Conservation (phyloP, 1,139 yeast genomes). For the Pneumocystis murina region DNA sequence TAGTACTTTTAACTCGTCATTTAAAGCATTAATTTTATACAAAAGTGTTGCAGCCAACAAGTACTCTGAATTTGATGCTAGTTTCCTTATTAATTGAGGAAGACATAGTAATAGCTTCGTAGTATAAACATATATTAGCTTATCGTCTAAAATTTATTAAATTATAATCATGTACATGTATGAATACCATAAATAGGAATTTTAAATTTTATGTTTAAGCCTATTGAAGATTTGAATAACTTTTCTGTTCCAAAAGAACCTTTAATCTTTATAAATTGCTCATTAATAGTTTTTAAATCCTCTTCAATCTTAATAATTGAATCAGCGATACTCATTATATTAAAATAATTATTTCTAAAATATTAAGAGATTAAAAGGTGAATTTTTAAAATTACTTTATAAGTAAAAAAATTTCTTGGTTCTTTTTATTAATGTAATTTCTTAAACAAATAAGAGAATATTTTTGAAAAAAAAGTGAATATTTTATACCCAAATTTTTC, state of each 20-base stretch:
- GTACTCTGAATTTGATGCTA: not conserved
- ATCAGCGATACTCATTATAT: not conserved
- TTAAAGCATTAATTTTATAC: not conserved
- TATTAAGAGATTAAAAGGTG: not conserved
- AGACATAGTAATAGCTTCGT: not conserved
- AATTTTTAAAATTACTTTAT: not conserved
- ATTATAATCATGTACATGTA: not conserved
- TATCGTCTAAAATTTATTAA: not conserved
- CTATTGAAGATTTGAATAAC: not conserved
- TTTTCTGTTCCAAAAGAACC: not conserved
- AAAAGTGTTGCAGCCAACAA: not conserved
- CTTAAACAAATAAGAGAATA: not conserved
- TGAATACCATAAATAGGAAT: not conserved
- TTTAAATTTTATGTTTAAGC: not conserved
- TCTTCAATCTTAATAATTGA: not conserved
- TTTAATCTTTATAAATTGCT: not conserved
- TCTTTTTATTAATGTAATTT: not conserved
- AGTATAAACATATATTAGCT: not conserved
- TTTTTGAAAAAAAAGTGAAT: not conserved
- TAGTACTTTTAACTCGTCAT: not conserved
- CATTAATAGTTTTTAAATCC: not conserved
- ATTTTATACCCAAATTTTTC: not conserved
- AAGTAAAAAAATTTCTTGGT: not conserved
- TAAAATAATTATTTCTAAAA: not conserved
- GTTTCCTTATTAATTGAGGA: not conserved